Conservation (phyloP, 1,284 basidiomycete genomes). For the Apiotrichum montevideense region DNA sequence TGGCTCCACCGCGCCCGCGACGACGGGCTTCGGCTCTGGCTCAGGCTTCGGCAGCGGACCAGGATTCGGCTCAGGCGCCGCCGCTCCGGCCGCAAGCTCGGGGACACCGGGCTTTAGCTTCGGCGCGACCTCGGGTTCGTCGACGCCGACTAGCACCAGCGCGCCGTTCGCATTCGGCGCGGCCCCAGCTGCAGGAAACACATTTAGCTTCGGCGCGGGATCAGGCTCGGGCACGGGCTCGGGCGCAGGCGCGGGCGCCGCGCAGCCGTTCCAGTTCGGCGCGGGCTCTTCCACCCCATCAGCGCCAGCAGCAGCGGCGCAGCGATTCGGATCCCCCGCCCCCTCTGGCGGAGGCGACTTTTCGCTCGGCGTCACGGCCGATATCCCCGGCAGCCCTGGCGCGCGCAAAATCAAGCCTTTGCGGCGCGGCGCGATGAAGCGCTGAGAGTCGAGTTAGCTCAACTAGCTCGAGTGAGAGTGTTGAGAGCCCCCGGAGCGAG, state of each 20-base stretch:
- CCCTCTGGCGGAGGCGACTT: constrained; percentile 17
- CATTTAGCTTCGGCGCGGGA: constrained; percentile 15
- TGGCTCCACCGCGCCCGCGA: background rate
- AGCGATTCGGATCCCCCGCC: constrained; percentile 21
- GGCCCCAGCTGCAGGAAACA: background rate
- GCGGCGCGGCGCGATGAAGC: constrained; percentile 17
- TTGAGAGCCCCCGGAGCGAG: too few species aligned
- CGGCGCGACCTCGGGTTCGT: constrained; percentile 2
- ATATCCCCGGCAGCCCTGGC: constrained; percentile 22
- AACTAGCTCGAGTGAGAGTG: background rate
- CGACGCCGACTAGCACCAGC: constrained; percentile 5
- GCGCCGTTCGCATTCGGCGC: constrained; percentile 19
- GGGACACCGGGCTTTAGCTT: constrained; percentile 18
- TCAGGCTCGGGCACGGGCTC: background rate
- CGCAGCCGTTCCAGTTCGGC: constrained; percentile 12
- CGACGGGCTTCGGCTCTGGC: background rate
- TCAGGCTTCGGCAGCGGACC: constrained; percentile 3
- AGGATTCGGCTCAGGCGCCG: background rate
- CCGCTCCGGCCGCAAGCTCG: background rate
- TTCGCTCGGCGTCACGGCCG: constrained; percentile 19
- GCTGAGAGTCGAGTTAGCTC: background rate
- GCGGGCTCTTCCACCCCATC: background rate
- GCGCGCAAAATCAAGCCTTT: constrained; percentile 30
- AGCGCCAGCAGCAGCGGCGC: background rate
- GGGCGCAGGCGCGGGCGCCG: constrained; percentile 1